Conservation (phyloP, 352 stramenopile species). For the Phytophthora hibernalis region DNA sequence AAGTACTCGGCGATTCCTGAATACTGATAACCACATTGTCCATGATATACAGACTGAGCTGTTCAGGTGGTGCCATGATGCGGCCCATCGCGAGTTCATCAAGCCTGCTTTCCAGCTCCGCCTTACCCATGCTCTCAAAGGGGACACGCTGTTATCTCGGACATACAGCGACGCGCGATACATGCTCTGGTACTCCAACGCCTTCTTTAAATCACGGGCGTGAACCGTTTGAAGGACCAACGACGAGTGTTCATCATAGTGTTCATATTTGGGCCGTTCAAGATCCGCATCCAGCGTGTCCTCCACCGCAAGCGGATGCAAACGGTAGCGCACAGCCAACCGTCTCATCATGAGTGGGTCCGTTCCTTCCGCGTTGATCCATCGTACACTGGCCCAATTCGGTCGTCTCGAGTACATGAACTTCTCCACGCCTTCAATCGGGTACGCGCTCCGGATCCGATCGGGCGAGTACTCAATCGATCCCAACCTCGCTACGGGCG, state of each 20-base stretch:
- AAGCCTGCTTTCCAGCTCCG: conserved; percentile 65
- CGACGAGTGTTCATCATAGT: conserved; percentile 87
- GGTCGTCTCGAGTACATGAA: conserved; percentile 89
- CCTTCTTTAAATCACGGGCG: conserved; percentile 53
- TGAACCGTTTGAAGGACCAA: conserved; percentile 78
- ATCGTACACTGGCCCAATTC: conserved; percentile 77
- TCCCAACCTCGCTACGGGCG: conserved; percentile 43
- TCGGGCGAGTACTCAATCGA: conserved; percentile 85
- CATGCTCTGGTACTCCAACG: conserved; percentile 76
- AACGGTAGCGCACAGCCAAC: conserved; percentile 81
- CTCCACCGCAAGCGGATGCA: conserved; percentile 88
- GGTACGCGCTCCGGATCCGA: conserved; percentile 77
- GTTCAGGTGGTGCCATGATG: conserved; percentile 79
- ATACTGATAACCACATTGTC: conserved; percentile 80
- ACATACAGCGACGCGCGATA: conserved; percentile 78
- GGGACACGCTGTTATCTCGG: conserved; percentile 50
- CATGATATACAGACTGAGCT: conserved; percentile 81
- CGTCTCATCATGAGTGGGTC: conserved; percentile 72
- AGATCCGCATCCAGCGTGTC: conserved; percentile 82
- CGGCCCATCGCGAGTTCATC: conserved; percentile 60
- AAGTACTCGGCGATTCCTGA: conserved; percentile 55
- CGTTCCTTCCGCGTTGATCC: conserved; percentile 81
- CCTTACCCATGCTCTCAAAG: conserved; percentile 71
- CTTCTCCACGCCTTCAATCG: conserved; percentile 70
- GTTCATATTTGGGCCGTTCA: conserved; percentile 86